Percentiles rank a stretch among this genome's conserved stretches.
phyloP scores from a whole-genome alignment of 176 grass and related monocot species.

The Rhynchospora breviuscula region DNA sequence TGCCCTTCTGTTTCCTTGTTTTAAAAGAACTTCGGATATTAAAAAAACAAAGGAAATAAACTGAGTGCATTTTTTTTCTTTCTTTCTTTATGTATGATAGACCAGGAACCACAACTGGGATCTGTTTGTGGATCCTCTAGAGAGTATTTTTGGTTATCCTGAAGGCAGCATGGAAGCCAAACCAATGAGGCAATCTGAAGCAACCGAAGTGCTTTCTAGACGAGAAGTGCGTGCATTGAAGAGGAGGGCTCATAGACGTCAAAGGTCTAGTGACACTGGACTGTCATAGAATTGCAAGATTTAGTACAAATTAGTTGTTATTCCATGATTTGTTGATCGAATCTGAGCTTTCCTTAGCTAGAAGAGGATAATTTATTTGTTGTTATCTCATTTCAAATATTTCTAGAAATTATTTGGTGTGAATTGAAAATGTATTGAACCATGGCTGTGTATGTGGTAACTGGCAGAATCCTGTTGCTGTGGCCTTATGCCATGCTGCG shows the following conservation, averaged over 20 bases:
- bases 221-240: conserved; percentile 27
- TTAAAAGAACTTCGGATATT: neutral
- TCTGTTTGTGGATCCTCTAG: conserved; percentile 55
- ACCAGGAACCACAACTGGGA: conserved; percentile 36
- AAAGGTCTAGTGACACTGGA: neutral
- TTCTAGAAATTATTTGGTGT: neutral
- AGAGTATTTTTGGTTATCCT: conserved; percentile 48
- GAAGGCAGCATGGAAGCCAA: conserved; percentile 32
- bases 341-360: no score
- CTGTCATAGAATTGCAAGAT: neutral
- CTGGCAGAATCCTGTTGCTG: neutral
- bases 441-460: neutral
- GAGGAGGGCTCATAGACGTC: conserved; percentile 35
- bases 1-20: neutral
- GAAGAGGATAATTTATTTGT: no score
- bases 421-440: neutral
- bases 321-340: neutral
- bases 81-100: neutral
- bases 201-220: conserved; percentile 13
- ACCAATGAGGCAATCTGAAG: conserved; percentile 9
- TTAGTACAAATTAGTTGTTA: neutral
- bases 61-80: neutral
- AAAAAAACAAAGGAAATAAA: neutral
- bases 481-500: no score
- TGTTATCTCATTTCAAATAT: neutral